Percentiles rank a stretch among this genome's conserved stretches.
Evolutionary conservation across 106 monocot genomes (phyloP).

Genomic region (Allium fistulosum): DNA sequence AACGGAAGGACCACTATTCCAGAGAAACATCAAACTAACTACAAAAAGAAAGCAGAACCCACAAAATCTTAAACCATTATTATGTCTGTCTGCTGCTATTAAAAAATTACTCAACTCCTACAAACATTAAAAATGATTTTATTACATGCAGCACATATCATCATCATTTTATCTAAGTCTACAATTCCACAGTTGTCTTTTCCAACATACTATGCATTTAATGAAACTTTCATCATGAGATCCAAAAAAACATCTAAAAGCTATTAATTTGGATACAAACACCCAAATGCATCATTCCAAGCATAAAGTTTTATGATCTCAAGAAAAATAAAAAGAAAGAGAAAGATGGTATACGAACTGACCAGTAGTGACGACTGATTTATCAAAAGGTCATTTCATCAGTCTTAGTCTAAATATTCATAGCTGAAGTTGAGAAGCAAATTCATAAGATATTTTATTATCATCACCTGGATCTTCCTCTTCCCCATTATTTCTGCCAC

Average conservation of each 20-base stretch:
- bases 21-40: too few relatives aligned
- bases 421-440: slow-evolving; percentile 1
- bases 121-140: too few relatives aligned
- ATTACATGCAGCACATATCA: too few relatives aligned
- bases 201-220: background rate
- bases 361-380: background rate
- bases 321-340: slow-evolving; percentile 7
- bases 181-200: slow-evolving; percentile 2
- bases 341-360: background rate
- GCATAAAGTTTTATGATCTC: slow-evolving; percentile 12
- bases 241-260: background rate
- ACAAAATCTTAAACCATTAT: too few relatives aligned
- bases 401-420: background rate
- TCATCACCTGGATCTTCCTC: background rate
- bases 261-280: background rate
- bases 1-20: too few relatives aligned
- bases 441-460: slow-evolving; percentile 2
- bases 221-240: background rate
- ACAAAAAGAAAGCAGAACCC: too few relatives aligned
- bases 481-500: slow-evolving; percentile 8
- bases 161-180: background rate
- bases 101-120: too few relatives aligned
- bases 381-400: background rate
- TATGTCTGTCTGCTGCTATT: too few relatives aligned
- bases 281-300: slow-evolving; percentile 13